phyloP scores from a whole-genome alignment of 2,329 filamentous ascomycete species.

The Sporothrix mexicana region DNA sequence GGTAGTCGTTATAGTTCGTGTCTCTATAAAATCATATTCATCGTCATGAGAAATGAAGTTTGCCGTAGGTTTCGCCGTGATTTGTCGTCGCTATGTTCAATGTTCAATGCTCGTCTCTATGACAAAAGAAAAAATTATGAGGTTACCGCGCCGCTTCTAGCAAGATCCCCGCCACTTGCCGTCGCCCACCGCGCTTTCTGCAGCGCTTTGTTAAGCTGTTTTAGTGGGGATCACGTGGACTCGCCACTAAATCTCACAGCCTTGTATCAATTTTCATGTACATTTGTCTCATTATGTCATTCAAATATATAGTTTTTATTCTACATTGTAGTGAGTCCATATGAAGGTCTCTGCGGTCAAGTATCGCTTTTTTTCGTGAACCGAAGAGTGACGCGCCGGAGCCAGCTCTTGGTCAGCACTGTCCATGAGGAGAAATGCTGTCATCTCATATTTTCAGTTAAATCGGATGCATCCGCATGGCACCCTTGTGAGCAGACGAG shows the following conservation, averaged over 20 bases:
- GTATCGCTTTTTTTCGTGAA: too few relatives aligned
- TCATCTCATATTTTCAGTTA: too few relatives aligned
- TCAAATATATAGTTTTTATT: too few relatives aligned
- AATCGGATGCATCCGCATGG: too few relatives aligned
- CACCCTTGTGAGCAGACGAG: too few relatives aligned
- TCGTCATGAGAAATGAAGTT: not conserved
- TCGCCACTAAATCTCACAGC: constrained; percentile 6
- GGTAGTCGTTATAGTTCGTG: not conserved
- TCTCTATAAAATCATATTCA: not conserved
- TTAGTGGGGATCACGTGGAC: constrained; percentile 20
- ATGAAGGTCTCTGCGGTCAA: too few relatives aligned
- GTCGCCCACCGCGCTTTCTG: constrained; percentile 22
- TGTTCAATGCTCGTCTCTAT: not conserved
- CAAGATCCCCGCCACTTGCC: constrained; percentile 17
- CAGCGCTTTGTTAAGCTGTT: constrained; percentile 5
- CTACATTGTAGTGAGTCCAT: too few relatives aligned
- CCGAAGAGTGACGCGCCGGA: too few relatives aligned
- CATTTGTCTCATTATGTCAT: not conserved
- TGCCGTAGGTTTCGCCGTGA: not conserved
- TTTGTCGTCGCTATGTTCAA: not conserved
- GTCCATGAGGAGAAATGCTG: too few relatives aligned
- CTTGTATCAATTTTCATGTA: not conserved
- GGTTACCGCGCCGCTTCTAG: not conserved
- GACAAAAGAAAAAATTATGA: constrained; percentile 6
- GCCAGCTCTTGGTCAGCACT: too few relatives aligned